Base-by-base conservation (phyloP, 2,329 filamentous ascomycete genomes). In the Cercospora zeae-maydis region DNA sequence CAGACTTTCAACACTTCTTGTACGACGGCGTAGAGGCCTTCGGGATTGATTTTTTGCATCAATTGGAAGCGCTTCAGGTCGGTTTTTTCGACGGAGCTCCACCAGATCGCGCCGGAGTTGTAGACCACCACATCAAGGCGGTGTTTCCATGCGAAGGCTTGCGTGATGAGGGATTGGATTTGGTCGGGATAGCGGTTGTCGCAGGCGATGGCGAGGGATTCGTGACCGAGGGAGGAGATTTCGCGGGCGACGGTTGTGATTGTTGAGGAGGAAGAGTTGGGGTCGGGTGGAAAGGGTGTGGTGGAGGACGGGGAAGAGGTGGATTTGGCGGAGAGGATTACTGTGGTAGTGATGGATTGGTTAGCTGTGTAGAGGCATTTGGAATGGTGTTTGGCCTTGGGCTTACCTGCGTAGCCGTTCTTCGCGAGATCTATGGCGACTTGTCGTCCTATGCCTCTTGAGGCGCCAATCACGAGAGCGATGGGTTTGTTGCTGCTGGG, bases 91-190 rank as follows among this genome's bases (percentile, higher is more conserved):
- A 96, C 86, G 1, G 88, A 83, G 0, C 88, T 84, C 72, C 71
- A 74, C 88, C 88, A 95, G 68, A 96, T 92, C 2, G 91, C 91
- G 42, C 91, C 91, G 0, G 88, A 87, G 74, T 95, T 96, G 80
- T 96, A 96, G 54, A 95, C 76, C 2, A 96, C 77, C 0, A 89
- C 88, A 73, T 95, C 90, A 3, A 96, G 79, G 21, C 83, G 83
- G 47, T 82, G 82, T 70, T 89, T 88, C 4, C 75, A 79, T 70
- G 85, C 34, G 2, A 68, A 57, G 1, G 87, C 87, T 60, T 81
- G 75, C 21, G 82, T 74, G 2, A 93, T 78, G 42, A 93, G 80
- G 7, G 74, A 70, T 56, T 87, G 76, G 30, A 93, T 81, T 74
- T 85, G 87, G 7, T 80, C 77, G n/a, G 81, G 80, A 68, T 86